These are phyloP conservation scores for Ophiostoma australiae DNA, from an alignment of 2,329 filamentous ascomycete species.

Conservation along the genomic window DNA sequence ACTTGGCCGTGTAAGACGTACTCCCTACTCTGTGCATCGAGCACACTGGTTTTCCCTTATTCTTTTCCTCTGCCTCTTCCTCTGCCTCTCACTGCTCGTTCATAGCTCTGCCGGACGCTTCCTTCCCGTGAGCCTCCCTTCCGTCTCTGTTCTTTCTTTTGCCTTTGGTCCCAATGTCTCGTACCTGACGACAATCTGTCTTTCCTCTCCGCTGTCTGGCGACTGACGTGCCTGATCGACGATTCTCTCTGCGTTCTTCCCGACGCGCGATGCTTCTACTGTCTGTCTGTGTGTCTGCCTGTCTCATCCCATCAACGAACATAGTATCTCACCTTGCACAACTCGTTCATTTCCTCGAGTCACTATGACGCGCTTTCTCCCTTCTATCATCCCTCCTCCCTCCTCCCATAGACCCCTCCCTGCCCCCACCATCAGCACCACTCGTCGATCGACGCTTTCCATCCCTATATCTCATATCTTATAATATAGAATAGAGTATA, in stretches of 20 bases:
- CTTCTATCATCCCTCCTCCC: not conserved
- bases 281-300: not conserved
- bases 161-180: not conserved
- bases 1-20: not conserved
- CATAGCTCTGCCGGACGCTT: not conserved
- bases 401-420: not conserved
- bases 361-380: conserved; percentile 6
- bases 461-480: not conserved
- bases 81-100: not conserved
- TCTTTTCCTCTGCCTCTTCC: not conserved
- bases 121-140: not conserved
- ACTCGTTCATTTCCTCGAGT: not conserved
- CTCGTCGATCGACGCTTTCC: not conserved
- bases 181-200: conserved; percentile 5
- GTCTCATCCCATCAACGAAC: not conserved
- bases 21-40: not conserved
- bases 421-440: not conserved
- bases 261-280: not conserved
- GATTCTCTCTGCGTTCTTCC: not conserved
- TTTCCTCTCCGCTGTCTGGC: not conserved
- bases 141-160: not conserved
- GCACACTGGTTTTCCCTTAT: not conserved
- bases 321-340: not conserved
- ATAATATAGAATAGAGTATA: too few relatives aligned
- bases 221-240: not conserved